A percentile compares a stretch with the other conserved stretches of the same genome.
Evolutionary conservation across 495 filamentous ascomycete genomes (phyloP).

Genomic region (Lophiotrema nucula): DNA sequence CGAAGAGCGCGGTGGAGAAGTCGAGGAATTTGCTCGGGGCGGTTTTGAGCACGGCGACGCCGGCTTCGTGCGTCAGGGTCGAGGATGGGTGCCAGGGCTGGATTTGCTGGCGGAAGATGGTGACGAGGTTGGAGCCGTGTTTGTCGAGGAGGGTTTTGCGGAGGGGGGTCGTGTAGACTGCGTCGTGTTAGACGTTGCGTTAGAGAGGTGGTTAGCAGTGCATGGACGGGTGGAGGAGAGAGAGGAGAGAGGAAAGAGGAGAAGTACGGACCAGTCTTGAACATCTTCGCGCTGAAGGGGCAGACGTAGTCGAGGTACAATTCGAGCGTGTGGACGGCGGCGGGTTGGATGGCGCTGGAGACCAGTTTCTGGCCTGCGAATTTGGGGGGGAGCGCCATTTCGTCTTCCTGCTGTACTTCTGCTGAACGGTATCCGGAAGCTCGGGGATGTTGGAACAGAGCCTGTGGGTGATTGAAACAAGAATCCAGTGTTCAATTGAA

Average conservation of each 20-base stretch:
- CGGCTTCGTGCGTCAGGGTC: slow-evolving; percentile 86
- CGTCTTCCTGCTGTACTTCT: too few species aligned
- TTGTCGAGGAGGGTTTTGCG: slow-evolving; percentile 56
- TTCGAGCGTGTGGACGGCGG: slow-evolving; percentile 69
- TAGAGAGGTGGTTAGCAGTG: too few species aligned
- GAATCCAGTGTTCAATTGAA: neutral
- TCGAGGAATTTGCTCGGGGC: slow-evolving; percentile 71
- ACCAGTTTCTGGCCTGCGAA: slow-evolving; percentile 69
- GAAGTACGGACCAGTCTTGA: too few species aligned
- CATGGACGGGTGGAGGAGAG: slow-evolving; percentile 71
- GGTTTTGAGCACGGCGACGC: slow-evolving; percentile 67
- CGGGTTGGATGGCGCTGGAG: slow-evolving; percentile 40
- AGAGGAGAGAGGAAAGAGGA: slow-evolving; percentile 30
- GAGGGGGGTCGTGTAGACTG: slow-evolving; percentile 57
- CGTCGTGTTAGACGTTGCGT: too few species aligned
- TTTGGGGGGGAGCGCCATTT: slow-evolving; percentile 78
- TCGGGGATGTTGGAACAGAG: neutral
- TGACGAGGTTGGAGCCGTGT: slow-evolving; percentile 59
- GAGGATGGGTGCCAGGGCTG: slow-evolving; percentile 96
- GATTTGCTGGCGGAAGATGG: slow-evolving; percentile 86
- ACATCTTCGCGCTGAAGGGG: slow-evolving; percentile 43
- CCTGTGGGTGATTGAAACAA: neutral
- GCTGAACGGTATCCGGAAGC: too few species aligned
- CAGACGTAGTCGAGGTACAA: slow-evolving; percentile 84
- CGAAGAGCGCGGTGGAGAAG: slow-evolving; percentile 72